phyloP scores from a whole-genome alignment of 306 rosid species.

The Herpetospermum pedunculosum region DNA sequence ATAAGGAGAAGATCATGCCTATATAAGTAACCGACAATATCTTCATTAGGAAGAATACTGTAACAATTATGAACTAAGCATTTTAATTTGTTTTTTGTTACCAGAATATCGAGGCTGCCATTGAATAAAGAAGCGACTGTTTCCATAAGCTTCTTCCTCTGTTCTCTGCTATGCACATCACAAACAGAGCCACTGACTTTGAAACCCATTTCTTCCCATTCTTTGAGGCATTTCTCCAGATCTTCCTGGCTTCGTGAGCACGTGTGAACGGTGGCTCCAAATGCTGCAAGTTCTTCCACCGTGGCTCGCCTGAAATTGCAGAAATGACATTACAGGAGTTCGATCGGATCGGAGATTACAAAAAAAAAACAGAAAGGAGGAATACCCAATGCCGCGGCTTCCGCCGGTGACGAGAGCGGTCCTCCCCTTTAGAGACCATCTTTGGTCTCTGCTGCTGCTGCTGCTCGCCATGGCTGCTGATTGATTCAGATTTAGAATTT shows the following conservation, averaged over 20 bases:
- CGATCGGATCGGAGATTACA: no score
- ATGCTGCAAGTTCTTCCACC: constrained; percentile 39
- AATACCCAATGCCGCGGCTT: constrained; percentile 37
- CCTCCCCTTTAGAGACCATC: constrained; percentile 46
- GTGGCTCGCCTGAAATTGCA: constrained; percentile 21
- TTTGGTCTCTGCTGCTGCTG: constrained; percentile 5
- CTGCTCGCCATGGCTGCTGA: constrained; percentile 6
- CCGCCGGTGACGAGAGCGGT: constrained; percentile 46
- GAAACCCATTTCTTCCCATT: constrained; percentile 30
- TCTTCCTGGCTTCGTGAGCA: constrained; percentile 31
- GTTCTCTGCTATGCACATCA: constrained; percentile 17
- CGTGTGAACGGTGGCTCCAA: constrained; percentile 32
- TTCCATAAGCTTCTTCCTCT: constrained; percentile 24
- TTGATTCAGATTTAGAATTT: background rate
- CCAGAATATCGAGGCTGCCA: constrained; percentile 38
- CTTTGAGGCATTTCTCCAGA: constrained; percentile 16
- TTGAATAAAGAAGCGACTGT: constrained; percentile 23
- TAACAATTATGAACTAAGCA: no score
- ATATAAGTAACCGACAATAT: no score
- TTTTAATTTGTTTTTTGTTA: background rate
- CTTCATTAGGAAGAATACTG: no score
- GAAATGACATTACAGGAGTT: background rate
- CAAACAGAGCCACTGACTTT: constrained; percentile 32
- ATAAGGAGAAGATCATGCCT: no score
- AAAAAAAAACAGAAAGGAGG: background rate